A percentile compares a stretch with the other conserved stretches of the same genome.
phyloP scores from a whole-genome alignment of 805 yeast species.

The Saccharomycopsis malanga region DNA sequence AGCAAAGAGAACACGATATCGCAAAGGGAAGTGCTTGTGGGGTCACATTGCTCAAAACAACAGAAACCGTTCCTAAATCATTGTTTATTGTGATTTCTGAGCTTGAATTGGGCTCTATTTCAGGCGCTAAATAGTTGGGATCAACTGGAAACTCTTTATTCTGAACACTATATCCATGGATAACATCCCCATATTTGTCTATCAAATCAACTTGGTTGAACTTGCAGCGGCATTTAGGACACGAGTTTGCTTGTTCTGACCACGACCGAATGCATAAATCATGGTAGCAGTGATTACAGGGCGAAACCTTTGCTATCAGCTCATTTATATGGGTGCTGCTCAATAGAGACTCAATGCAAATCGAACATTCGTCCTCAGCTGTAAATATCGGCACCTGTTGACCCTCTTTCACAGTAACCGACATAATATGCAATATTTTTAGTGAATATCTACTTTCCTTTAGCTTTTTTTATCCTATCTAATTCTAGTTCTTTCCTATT shows the following conservation, averaged over 20 bases:
- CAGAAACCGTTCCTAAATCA: no score
- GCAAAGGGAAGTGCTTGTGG: conserved; percentile 10
- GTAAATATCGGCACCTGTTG: background rate
- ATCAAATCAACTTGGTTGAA: conserved; percentile 35
- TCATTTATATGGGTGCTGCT: conserved; percentile 19
- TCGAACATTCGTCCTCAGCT: conserved; percentile 40
- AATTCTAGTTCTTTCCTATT: no score
- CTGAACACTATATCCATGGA: conserved; percentile 20
- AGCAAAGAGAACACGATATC: conserved; percentile 9
- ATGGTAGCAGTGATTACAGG: conserved; percentile 54
- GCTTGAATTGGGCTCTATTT: conserved; percentile 3
- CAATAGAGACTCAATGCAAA: conserved; percentile 44
- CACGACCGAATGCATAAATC: conserved; percentile 49
- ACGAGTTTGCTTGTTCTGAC: conserved; percentile 48
- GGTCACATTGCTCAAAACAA: no score
- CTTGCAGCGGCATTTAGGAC: conserved; percentile 53
- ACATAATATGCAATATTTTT: conserved; percentile 1
- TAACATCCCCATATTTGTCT: conserved; percentile 22
- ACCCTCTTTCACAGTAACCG: background rate
- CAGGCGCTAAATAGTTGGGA: conserved; percentile 16
- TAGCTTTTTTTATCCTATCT: background rate
- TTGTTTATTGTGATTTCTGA: no score
- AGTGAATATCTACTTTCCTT: background rate
- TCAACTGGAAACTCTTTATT: conserved; percentile 16
- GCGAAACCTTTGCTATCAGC: conserved; percentile 28